Evolutionary conservation across 2,329 filamentous ascomycete species (phyloP).

Genomic region (Paecilomyces sp.): DNA sequence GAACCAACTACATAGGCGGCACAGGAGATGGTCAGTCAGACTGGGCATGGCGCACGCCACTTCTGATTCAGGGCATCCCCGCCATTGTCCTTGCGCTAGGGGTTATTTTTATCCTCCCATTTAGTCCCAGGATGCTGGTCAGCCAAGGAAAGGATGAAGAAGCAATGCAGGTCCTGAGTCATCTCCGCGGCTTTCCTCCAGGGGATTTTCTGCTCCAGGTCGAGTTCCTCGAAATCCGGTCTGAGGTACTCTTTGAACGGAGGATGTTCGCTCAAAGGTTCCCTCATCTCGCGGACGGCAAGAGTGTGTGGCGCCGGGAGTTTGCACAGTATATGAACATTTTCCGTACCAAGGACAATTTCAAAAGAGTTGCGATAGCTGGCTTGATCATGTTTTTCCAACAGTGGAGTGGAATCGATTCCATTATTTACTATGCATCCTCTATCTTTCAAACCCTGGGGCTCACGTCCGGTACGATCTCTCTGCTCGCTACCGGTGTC

Average conservation of each 20-base stretch:
- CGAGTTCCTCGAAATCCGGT: slow-evolving; percentile 71
- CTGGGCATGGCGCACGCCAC: slow-evolving; percentile 40
- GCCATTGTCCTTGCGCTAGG: slow-evolving; percentile 27
- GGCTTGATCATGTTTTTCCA: slow-evolving; percentile 14
- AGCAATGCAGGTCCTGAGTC: background rate
- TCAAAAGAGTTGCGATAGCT: slow-evolving; percentile 53
- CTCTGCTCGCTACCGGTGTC: slow-evolving; percentile 21
- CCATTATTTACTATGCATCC: slow-evolving; percentile 25
- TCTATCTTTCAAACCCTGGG: slow-evolving; percentile 17
- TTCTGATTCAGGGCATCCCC: slow-evolving; percentile 39
- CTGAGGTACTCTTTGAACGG: slow-evolving; percentile 67
- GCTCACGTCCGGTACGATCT: slow-evolving; percentile 15
- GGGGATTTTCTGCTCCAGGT: slow-evolving; percentile 42
- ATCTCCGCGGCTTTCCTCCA: too few relatives aligned
- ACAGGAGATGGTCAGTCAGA: slow-evolving; percentile 22
- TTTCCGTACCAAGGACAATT: slow-evolving; percentile 51
- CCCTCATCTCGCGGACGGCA: slow-evolving; percentile 49
- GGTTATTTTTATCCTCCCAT: slow-evolving; percentile 42
- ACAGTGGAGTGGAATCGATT: slow-evolving; percentile 36
- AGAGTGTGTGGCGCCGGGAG: too few relatives aligned
- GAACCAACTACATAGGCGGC: slow-evolving; percentile 34
- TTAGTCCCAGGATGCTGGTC: slow-evolving; percentile 49
- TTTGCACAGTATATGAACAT: slow-evolving; percentile 6
- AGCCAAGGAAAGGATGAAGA: slow-evolving; percentile 42
- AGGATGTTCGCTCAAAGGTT: slow-evolving; percentile 58